Conservation (phyloP, 768 basidiomycete species). For the Macrolepiota fuliginosa region DNA sequence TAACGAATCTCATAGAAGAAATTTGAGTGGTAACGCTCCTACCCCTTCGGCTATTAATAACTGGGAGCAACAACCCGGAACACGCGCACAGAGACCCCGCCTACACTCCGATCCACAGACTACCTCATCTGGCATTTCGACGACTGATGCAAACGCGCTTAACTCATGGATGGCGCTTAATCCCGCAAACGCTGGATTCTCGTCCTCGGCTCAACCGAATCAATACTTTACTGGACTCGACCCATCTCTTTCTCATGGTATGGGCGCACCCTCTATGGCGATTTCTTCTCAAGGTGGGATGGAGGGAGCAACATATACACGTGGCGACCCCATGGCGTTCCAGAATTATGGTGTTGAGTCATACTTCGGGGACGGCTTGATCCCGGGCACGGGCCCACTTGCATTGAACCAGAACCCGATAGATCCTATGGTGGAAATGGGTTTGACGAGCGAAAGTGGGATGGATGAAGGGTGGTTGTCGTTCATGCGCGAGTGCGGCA, state of each 20-base stretch:
- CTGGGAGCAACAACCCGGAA: slow-evolving; percentile 2
- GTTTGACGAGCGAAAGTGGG: slow-evolving; percentile 40
- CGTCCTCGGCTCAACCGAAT: background rate
- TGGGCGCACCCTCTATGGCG: background rate
- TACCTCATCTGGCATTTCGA: background rate
- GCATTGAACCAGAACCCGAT: slow-evolving; percentile 21
- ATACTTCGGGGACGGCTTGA: background rate
- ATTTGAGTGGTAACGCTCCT: background rate
- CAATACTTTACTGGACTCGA: background rate
- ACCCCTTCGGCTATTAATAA: slow-evolving; percentile 6
- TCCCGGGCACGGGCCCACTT: slow-evolving; percentile 9
- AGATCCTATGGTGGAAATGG: slow-evolving; percentile 35
- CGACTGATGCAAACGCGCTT: slow-evolving; percentile 1
- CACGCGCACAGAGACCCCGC: background rate
- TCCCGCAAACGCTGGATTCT: slow-evolving; percentile 2
- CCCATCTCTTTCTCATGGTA: background rate
- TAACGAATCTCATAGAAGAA: background rate
- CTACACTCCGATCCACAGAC: background rate
- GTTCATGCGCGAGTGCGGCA: slow-evolving; percentile 49
- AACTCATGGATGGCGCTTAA: slow-evolving; percentile 10
- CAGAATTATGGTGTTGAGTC: background rate
- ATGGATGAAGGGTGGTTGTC: slow-evolving; percentile 49
- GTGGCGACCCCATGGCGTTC: background rate
- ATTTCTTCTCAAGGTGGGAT: background rate
- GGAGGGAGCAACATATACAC: background rate